Conservation (phyloP, 169 alveolate genomes). For the Plasmodium yoelii region DNA sequence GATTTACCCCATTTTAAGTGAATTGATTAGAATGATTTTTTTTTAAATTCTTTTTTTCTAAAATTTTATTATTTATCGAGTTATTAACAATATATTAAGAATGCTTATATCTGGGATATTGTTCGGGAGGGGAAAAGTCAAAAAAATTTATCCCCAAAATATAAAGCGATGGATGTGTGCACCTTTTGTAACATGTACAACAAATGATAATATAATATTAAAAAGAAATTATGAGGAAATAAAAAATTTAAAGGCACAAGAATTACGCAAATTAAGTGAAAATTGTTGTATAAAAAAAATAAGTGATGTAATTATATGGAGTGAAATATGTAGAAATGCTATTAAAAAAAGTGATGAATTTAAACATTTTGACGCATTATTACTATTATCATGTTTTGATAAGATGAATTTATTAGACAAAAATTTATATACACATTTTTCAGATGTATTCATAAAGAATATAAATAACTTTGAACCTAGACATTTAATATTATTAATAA, state of each 20-base stretch:
- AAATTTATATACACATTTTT: conserved; percentile 73
- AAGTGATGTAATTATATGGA: conserved; percentile 81
- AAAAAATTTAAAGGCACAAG: conserved; percentile 80
- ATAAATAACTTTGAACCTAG: conserved; percentile 82
- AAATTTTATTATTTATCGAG: too few relatives aligned
- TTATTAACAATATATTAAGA: too few relatives aligned
- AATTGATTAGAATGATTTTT: too few relatives aligned
- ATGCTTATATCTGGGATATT: too few relatives aligned
- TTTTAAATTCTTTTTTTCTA: too few relatives aligned
- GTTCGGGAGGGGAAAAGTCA: too few relatives aligned
- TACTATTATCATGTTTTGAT: conserved; percentile 80
- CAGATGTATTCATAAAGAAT: conserved; percentile 80
- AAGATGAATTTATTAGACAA: conserved; percentile 78
- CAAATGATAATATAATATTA: conserved; percentile 12
- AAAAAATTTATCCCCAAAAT: too few relatives aligned
- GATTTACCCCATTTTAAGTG: too few relatives aligned
- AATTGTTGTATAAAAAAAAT: conserved; percentile 78
- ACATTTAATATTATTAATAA: conserved; percentile 78
- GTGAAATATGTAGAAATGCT: conserved; percentile 80
- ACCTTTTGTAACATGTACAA: not conserved
- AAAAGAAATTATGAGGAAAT: conserved; percentile 41
- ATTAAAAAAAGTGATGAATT: conserved; percentile 78
- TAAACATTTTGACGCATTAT: conserved; percentile 83
- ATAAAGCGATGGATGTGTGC: too few relatives aligned
- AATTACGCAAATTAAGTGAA: conserved; percentile 79